Conservation (phyloP, 2,329 filamentous ascomycete genomes). For the Didymella pinodella region DNA sequence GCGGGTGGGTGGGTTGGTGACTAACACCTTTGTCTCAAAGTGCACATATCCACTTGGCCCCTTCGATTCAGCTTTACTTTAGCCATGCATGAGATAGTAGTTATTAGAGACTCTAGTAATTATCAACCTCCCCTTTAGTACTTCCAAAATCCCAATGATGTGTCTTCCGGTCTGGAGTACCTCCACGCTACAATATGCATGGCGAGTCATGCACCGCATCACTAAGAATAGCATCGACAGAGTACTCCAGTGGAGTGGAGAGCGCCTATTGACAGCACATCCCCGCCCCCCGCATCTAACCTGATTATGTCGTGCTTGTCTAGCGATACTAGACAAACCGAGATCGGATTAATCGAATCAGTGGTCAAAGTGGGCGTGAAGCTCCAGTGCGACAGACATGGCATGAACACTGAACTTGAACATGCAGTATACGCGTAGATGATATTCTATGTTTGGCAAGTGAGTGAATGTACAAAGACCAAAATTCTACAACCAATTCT, state of each 20-base stretch:
- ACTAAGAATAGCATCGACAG: constrained; percentile 4
- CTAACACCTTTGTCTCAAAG: no score
- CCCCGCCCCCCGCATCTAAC: background rate
- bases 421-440: background rate
- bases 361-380: background rate
- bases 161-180: background rate
- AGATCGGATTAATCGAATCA: background rate
- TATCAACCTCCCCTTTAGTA: background rate
- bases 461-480: background rate
- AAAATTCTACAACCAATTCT: background rate
- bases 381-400: no score
- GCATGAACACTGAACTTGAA: no score
- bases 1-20: background rate
- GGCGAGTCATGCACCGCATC: constrained; percentile 6
- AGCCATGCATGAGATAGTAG: background rate
- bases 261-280: background rate
- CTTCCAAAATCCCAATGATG: background rate
- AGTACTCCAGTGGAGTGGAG: constrained; percentile 3
- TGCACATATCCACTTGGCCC: no score
- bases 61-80: no score
- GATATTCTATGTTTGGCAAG: background rate
- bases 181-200: background rate
- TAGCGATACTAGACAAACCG: background rate
- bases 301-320: background rate
- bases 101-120: no score